Base-by-base conservation (phyloP, 768 basidiomycete species). In the Hortiboletus campestris region DNA sequence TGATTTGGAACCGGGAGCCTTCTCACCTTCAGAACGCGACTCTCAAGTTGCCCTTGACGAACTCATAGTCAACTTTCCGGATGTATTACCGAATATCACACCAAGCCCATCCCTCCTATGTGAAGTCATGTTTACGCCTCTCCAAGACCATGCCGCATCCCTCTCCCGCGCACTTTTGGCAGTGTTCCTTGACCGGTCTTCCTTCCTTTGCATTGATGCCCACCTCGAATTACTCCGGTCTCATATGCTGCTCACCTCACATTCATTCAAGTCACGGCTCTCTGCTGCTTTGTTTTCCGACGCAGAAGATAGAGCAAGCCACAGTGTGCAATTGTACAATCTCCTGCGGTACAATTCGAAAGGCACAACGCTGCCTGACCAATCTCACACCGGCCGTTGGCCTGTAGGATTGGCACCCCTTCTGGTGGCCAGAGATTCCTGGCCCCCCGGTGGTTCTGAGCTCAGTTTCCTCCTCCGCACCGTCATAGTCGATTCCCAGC, bases 391-490 rank as follows among this genome's bases (percentile, higher is more conserved):
- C 2, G 58, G 60, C 31, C 74, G 73, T 14, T 83, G 85, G 83
- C 82, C 84, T 1, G 79, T 94, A 7, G 94, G 93, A 2, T 71
- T 96, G 7, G 85, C 89, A 10, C 76, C 84, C 0, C 80, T 82
- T 3, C 71, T 96, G n/a, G 80, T 87, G 36, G 84, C 88, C 43
- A 77, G 86, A 35, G 83, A 84, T 47, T 82, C 78, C 6, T 96
- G 94, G 94, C 94, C 94, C 0, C 94, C 94, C 13, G 86, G 88
- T 17, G 91, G 90, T 6, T 80, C 87, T 3, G 92, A 94, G 64
- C 74, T 96, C 46, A 89, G 90, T 62, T 94, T 88, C 72, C 84
- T 86, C 60, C 74, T 96, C 41, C 74, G 92, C 49, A 88, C 89
- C 0, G 93, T 95, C 9, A 87, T 96, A 61, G 82, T 94, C 10